Evolutionary conservation across 2,329 filamentous ascomycete genomes (phyloP).

Genomic region (Verticillium klebahnii): DNA sequence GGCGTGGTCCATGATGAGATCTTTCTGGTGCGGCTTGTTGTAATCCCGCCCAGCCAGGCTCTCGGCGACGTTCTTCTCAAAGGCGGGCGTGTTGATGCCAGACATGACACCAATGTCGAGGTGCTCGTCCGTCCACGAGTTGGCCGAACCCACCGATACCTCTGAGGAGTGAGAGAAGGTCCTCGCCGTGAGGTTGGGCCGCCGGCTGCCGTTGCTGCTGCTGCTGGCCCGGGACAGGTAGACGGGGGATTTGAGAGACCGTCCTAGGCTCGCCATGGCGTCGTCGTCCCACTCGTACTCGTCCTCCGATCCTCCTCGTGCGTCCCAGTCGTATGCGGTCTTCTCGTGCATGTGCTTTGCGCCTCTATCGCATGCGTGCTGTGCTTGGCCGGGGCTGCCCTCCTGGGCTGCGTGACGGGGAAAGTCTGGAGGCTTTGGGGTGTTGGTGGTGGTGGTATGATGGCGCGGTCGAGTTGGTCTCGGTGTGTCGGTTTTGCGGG

Average conservation of each 20-base stretch:
- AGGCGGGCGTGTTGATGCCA: conserved; percentile 16
- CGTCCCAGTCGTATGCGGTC: background rate
- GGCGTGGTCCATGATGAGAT: background rate
- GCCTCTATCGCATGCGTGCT: background rate
- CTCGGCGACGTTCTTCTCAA: conserved; percentile 9
- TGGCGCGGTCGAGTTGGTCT: no score
- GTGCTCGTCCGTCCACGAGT: conserved; percentile 16
- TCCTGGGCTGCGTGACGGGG: background rate
- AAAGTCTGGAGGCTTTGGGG: no score
- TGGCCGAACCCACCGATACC: conserved; percentile 30
- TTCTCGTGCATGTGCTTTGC: background rate
- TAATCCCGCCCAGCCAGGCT: background rate
- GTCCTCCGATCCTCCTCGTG: background rate
- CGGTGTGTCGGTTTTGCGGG: no score
- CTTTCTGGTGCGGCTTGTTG: background rate
- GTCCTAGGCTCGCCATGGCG: conserved; percentile 42
- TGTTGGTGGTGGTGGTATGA: no score
- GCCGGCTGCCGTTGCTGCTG: conserved; percentile 19
- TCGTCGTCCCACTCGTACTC: background rate
- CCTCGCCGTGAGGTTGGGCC: conserved; percentile 38
- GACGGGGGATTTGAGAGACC: conserved; percentile 43
- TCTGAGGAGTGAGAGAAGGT: conserved; percentile 44
- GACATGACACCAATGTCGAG: conserved; percentile 32
- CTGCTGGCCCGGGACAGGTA: conserved; percentile 31
- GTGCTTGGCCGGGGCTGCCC: no score